Evolutionary conservation across 192 early-diverging fungal species (phyloP).

Genomic region (Entomortierella parvispora): DNA sequence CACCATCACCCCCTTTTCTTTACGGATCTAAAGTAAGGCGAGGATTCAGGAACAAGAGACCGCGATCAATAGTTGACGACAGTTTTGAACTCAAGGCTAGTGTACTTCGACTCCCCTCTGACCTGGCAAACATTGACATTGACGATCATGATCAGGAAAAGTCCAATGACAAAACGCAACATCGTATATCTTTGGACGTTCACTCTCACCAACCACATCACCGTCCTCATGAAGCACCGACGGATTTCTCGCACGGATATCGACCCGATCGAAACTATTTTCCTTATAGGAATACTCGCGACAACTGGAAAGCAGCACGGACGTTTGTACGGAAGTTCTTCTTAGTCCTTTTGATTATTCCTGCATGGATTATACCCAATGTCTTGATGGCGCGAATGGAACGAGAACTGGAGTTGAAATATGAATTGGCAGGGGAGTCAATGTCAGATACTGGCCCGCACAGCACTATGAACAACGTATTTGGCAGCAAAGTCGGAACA

Average conservation of each 20-base stretch:
- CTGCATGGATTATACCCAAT: conserved; percentile 25
- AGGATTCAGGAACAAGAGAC: too few species aligned
- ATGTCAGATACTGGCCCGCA: too few species aligned
- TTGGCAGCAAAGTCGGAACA: neutral
- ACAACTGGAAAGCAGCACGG: conserved; percentile 9
- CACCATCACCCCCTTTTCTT: too few species aligned
- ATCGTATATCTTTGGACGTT: too few species aligned
- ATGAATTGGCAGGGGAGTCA: neutral
- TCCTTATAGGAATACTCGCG: conserved; percentile 9
- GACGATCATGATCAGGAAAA: too few species aligned
- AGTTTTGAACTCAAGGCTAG: too few species aligned
- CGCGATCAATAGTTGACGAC: too few species aligned
- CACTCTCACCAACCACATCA: too few species aligned
- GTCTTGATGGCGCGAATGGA: conserved; percentile 11
- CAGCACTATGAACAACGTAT: neutral
- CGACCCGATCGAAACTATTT: conserved; percentile 26
- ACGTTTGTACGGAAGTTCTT: conserved; percentile 18
- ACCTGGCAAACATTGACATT: too few species aligned
- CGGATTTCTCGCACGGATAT: conserved; percentile 6
- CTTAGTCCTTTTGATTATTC: conserved; percentile 29
- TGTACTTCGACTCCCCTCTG: too few species aligned
- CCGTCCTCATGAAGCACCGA: neutral
- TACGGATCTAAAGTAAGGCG: too few species aligned
- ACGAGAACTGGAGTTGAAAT: neutral
- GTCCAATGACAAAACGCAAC: too few species aligned